These are phyloP conservation scores for Heterobasidion occidentale DNA, from an alignment of 1,284 basidiomycete species.

Conservation along the genomic window DNA sequence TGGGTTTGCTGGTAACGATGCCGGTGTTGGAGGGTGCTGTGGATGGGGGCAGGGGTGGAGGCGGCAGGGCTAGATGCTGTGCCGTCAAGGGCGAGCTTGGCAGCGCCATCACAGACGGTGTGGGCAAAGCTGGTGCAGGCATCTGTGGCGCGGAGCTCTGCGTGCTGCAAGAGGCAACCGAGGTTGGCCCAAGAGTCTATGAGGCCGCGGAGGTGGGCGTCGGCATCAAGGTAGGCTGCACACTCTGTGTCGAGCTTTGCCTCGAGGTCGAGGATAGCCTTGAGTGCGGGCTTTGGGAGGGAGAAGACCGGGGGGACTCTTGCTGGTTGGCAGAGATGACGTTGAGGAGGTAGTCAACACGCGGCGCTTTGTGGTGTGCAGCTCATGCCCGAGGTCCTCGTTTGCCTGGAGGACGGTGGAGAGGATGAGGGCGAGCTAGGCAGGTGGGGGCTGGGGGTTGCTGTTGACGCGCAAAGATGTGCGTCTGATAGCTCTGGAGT, in stretches of 20 bases:
- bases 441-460: background rate
- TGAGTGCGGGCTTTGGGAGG: slow-evolving; percentile 22
- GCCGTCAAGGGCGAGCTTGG: slow-evolving; percentile 26
- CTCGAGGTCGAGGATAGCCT: slow-evolving; percentile 37
- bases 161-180: slow-evolving; percentile 35
- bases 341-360: too few species aligned
- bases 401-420: background rate
- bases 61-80: slow-evolving; percentile 1
- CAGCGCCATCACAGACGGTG: slow-evolving; percentile 36
- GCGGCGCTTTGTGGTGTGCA: too few species aligned
- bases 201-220: slow-evolving; percentile 38
- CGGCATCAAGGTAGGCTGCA: slow-evolving; percentile 45
- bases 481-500: too few species aligned
- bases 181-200: slow-evolving; percentile 47
- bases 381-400: background rate
- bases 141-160: slow-evolving; percentile 41
- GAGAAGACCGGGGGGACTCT: background rate
- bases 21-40: background rate
- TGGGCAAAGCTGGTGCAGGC: slow-evolving; percentile 40
- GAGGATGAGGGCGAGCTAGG: background rate
- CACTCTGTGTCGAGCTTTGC: slow-evolving; percentile 41
- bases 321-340: too few species aligned
- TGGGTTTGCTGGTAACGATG: slow-evolving; percentile 11
- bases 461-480: too few species aligned
- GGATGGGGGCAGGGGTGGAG: background rate